These are phyloP conservation scores for Amphibolis antarctica DNA, from an alignment of 106 monocot species.

Conservation along the genomic window DNA sequence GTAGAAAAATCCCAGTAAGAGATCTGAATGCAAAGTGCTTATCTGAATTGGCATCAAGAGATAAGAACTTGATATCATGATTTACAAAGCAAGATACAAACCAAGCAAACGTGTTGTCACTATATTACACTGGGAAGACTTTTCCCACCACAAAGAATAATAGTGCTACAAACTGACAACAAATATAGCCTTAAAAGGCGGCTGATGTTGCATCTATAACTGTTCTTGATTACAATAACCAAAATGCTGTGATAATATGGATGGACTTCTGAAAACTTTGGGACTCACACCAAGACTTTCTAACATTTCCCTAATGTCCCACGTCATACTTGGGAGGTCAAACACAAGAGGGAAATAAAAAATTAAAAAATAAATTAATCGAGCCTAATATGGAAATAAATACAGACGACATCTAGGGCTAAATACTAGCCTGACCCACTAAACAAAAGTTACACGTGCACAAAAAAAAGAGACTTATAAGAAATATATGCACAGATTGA, in stretches of 20 bases:
- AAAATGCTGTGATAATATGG: not conserved
- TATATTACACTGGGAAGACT: not conserved
- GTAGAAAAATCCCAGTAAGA: too few species aligned
- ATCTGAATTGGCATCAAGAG: too few species aligned
- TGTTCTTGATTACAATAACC: not conserved
- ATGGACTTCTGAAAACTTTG: not conserved
- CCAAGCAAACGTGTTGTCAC: not conserved
- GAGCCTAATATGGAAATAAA: slow-evolving; percentile 4
- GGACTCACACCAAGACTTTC: not conserved
- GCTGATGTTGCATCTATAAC: not conserved
- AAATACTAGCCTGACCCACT: slow-evolving; percentile 2
- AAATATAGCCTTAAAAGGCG: slow-evolving; percentile 10
- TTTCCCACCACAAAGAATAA: not conserved
- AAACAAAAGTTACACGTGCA: slow-evolving; percentile 6
- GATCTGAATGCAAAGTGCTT: too few species aligned
- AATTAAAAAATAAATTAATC: slow-evolving; percentile 2
- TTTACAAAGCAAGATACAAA: not conserved
- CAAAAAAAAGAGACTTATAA: not conserved
- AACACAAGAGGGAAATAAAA: not conserved
- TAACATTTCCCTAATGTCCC: not conserved
- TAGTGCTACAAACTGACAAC: not conserved
- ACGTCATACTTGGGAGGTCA: not conserved
- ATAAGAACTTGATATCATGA: not conserved
- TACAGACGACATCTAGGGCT: not conserved
- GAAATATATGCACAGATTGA: slow-evolving; percentile 18